Evolutionary conservation across 2,329 filamentous ascomycete species (phyloP), one percentile per base, ranked within the genome.

Genomic region (Metarhizium album): DNA sequence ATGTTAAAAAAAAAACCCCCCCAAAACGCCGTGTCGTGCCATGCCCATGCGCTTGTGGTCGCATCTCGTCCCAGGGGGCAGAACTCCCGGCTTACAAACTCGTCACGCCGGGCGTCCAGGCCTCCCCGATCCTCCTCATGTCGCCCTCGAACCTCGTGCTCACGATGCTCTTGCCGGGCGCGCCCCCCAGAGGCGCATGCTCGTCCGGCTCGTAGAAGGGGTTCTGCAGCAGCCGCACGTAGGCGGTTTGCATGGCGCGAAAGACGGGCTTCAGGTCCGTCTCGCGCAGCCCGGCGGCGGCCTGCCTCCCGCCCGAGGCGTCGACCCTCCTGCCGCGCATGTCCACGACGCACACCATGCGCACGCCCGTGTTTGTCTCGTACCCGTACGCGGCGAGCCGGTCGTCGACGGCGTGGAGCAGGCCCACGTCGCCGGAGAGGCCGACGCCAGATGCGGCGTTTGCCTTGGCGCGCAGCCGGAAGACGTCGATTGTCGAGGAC

Each of bases 131-230:
- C 58, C 85, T 76, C 65, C 85, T 82, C 64, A 98, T 84, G 61
- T 96, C 90, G 16, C 82, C 79, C 47, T 82, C 78, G 66, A 98
- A 98, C 64, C 74, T 82, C 59, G 78, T 80, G 66, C 90, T 95
- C 48, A 81, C 86, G 57, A 97, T 96, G 63, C 84, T 83, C 64
- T 82, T 78, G 3, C 79, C 79, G 0, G 75, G 74, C 24, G 67
- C 66, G 0, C 75, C 78, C 1, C 67, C 67, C 3, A 72, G 65
- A 46, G 85, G 86, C 55, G 78, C 78, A 66, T 90, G 83, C 60
- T 91, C 86, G 63, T 96, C 90, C 9, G 91, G 91, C 45, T 86
- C 83, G 67, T 90, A 97, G 69, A 98, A 98, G 0, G 91, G 91
- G 62, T 98, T 97, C 68, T 95, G 86, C 57, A 97, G 71, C 48